Evolutionary conservation across 1,139 yeast genomes (phyloP).

Genomic region (Kurtzmaniella natalensis): DNA sequence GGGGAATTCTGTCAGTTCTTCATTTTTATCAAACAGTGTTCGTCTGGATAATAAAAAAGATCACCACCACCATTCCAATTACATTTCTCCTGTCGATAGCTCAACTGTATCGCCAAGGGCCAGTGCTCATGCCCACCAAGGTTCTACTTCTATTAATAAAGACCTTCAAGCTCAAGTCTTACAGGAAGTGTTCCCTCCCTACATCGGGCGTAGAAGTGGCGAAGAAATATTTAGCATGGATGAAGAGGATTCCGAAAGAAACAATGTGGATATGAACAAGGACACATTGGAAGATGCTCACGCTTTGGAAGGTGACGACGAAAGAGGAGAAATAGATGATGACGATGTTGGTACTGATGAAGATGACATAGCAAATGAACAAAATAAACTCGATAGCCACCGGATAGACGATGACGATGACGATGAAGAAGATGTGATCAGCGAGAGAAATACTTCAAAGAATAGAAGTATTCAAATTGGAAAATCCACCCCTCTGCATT

Average conservation of each 20-base stretch:
- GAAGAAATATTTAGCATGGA: slow-evolving; percentile 34
- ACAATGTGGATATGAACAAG: background rate
- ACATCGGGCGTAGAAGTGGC: slow-evolving; percentile 9
- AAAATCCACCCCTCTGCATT: too few relatives aligned
- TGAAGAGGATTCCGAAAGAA: slow-evolving; percentile 14
- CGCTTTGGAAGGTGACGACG: slow-evolving; percentile 1
- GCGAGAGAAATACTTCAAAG: background rate
- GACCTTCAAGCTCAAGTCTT: slow-evolving; percentile 38
- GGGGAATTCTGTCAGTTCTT: background rate
- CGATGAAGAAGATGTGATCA: background rate
- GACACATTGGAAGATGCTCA: too few relatives aligned
- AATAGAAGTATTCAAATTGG: too few relatives aligned
- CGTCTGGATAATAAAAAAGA: slow-evolving; percentile 1
- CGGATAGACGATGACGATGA: background rate
- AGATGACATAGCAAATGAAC: too few relatives aligned
- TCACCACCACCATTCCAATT: slow-evolving; percentile 1
- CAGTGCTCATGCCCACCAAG: slow-evolving; percentile 12
- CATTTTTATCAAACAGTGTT: too few relatives aligned
- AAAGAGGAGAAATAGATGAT: background rate
- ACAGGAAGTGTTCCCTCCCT: slow-evolving; percentile 36
- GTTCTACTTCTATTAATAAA: slow-evolving; percentile 35
- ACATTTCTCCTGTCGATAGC: slow-evolving; percentile 2
- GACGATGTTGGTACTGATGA: background rate
- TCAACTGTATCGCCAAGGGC: slow-evolving; percentile 2
- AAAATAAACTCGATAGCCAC: too few relatives aligned